Conservation (phyloP, 2,329 filamentous ascomycete genomes). For the Curvularia eragrostidis region DNA sequence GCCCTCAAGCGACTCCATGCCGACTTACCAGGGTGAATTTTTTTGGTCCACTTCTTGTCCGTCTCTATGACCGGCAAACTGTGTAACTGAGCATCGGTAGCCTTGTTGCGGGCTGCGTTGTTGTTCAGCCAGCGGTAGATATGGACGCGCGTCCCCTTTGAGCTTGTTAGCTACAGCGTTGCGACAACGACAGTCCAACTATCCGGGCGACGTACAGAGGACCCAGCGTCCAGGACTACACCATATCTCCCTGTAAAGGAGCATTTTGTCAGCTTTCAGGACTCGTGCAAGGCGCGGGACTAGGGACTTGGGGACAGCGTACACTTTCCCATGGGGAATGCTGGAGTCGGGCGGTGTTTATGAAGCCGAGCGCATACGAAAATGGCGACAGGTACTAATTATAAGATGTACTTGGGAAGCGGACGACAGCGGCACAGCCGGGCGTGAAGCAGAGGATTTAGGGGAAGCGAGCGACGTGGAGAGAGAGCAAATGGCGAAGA, state of each 20-base stretch:
- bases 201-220: slow-evolving; percentile 66
- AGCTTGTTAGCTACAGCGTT: slow-evolving; percentile 25
- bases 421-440: slow-evolving; percentile 14
- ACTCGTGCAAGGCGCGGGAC: slow-evolving; percentile 12
- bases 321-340: slow-evolving; percentile 53
- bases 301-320: slow-evolving; percentile 30
- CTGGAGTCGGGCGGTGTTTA: slow-evolving; percentile 26
- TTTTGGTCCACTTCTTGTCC: slow-evolving; percentile 87
- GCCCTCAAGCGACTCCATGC: neutral
- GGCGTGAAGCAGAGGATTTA: slow-evolving; percentile 7
- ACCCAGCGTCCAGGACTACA: slow-evolving; percentile 95
- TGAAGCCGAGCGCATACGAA: slow-evolving; percentile 37
- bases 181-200: neutral
- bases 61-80: slow-evolving; percentile 81
- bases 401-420: slow-evolving; percentile 8
- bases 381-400: slow-evolving; percentile 12
- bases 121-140: slow-evolving; percentile 93
- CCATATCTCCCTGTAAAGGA: slow-evolving; percentile 71
- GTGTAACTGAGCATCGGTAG: slow-evolving; percentile 65
- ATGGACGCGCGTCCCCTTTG: slow-evolving; percentile 83
- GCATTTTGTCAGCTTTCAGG: slow-evolving; percentile 31
- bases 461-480: slow-evolving; percentile 38
- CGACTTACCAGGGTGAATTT: slow-evolving; percentile 79
- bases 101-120: slow-evolving; percentile 68
- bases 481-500: slow-evolving; percentile 1